phyloP scores from a whole-genome alignment of 208 protist genomes.

The Angomonas ambiguus region DNA sequence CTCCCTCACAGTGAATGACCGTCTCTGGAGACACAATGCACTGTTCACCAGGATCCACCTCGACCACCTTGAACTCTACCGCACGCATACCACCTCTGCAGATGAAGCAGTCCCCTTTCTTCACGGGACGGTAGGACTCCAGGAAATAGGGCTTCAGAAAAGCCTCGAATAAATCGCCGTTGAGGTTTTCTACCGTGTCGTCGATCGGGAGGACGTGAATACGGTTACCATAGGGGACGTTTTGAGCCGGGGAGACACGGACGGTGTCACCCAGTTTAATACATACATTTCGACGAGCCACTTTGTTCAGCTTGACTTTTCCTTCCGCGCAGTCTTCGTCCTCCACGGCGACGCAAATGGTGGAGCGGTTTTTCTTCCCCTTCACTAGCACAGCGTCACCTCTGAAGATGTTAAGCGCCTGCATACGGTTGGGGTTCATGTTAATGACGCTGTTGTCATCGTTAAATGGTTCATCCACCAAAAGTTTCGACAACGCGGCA shows the following conservation, averaged over 20 bases:
- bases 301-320: conserved; percentile 99
- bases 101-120: conserved; percentile 98
- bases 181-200: conserved; percentile 99
- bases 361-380: conserved; percentile 98
- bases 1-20: conserved; percentile 99
- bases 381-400: conserved; percentile 97
- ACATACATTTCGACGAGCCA: conserved; percentile 98
- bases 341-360: conserved; percentile 96
- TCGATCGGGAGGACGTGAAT: conserved; percentile 99
- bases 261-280: conserved; percentile 98
- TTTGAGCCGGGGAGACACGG: conserved; percentile 92
- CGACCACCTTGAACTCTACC: conserved; percentile 99
- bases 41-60: conserved; percentile 96
- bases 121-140: conserved; percentile 98
- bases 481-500: conserved; percentile 93
- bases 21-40: conserved; percentile 99
- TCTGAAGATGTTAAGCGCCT: conserved; percentile 98
- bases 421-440: conserved; percentile 94
- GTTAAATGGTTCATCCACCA: conserved; percentile 97
- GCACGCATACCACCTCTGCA: conserved; percentile 96
- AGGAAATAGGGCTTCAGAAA: conserved; percentile 99
- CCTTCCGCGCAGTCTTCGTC: conserved; percentile 92
- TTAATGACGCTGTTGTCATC: conserved; percentile 98
- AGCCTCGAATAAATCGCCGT: conserved; percentile 99
- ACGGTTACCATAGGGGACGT: conserved; percentile 98